phyloP scores from a whole-genome alignment of 306 rosid genomes.

The Parietaria judaica region DNA sequence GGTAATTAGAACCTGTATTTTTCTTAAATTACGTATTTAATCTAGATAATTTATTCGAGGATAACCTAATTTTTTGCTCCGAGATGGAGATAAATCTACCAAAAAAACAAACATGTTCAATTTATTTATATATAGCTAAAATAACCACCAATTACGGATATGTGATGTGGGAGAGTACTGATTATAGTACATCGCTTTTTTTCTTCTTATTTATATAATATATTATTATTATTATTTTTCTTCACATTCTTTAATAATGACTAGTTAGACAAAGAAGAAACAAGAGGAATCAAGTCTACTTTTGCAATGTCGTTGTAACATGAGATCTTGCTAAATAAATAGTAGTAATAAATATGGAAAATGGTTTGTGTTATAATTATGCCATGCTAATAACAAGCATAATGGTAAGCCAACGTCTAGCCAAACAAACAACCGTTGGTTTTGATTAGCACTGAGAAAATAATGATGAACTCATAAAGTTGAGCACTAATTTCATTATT shows the following conservation, averaged over 20 bases:
- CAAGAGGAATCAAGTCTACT: constrained; percentile 16
- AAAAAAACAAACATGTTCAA: too few species aligned
- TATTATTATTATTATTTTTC: background rate
- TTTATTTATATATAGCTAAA: too few species aligned
- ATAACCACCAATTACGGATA: background rate
- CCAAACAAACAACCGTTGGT: background rate
- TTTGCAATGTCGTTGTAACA: constrained; percentile 3
- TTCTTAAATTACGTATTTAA: too few species aligned
- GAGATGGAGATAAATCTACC: too few species aligned
- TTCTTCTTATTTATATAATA: too few species aligned
- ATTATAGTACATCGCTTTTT: background rate
- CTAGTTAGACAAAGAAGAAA: background rate
- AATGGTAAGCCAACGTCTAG: constrained; percentile 11
- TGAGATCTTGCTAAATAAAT: constrained; percentile 6
- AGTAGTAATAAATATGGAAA: background rate
- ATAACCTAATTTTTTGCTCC: too few species aligned
- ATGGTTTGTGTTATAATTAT: background rate
- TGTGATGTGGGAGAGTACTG: background rate
- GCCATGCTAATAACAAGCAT: constrained; percentile 7
- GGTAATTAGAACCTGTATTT: too few species aligned
- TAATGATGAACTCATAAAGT: constrained; percentile 16
- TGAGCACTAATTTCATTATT: background rate
- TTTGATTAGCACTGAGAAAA: constrained; percentile 6
- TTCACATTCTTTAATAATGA: constrained; percentile 6
- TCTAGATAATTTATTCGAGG: too few species aligned